phyloP scores from a whole-genome alignment of 2,329 filamentous ascomycete species.

The Aspergillus ibericus region DNA sequence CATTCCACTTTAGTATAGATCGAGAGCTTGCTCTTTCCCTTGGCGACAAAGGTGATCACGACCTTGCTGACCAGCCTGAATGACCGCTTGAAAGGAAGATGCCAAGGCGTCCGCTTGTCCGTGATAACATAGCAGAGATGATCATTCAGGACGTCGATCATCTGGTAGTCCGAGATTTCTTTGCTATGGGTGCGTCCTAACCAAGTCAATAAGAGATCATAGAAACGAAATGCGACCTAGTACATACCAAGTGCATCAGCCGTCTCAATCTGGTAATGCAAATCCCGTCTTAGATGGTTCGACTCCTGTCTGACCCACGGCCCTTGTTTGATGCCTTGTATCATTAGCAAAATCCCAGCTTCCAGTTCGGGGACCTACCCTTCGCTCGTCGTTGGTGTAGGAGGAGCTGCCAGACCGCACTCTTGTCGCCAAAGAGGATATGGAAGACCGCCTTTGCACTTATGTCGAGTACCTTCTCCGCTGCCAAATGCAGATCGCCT shows the following conservation, averaged over 20 bases:
- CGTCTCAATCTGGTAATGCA: slow-evolving; percentile 74
- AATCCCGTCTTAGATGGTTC: slow-evolving; percentile 71
- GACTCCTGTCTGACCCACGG: slow-evolving; percentile 76
- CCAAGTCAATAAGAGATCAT: slow-evolving; percentile 7
- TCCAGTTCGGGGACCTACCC: slow-evolving; percentile 35
- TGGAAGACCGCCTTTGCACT: slow-evolving; percentile 95
- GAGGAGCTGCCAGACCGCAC: slow-evolving; percentile 86
- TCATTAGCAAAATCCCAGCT: slow-evolving; percentile 16
- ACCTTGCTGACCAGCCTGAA: slow-evolving; percentile 87
- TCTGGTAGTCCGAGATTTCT: slow-evolving; percentile 76
- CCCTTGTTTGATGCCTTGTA: slow-evolving; percentile 71
- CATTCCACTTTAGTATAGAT: slow-evolving; percentile 88
- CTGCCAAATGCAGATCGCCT: slow-evolving; percentile 72
- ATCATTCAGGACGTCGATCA: slow-evolving; percentile 79
- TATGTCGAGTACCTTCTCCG: slow-evolving; percentile 82
- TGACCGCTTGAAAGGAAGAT: slow-evolving; percentile 75
- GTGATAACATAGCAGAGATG: slow-evolving; percentile 70
- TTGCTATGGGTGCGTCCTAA: slow-evolving; percentile 53
- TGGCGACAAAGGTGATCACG: slow-evolving; percentile 89
- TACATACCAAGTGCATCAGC: slow-evolving; percentile 63
- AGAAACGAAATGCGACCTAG: neutral
- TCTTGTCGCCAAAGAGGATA: slow-evolving; percentile 94
- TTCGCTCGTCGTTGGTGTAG: slow-evolving; percentile 80
- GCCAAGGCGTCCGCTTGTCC: slow-evolving; percentile 69
- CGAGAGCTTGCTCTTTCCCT: slow-evolving; percentile 87